Evolutionary conservation across 495 filamentous ascomycete species (phyloP), one percentile per base, ranked within the genome.

Genomic region (Glarea lozoyensis): DNA sequence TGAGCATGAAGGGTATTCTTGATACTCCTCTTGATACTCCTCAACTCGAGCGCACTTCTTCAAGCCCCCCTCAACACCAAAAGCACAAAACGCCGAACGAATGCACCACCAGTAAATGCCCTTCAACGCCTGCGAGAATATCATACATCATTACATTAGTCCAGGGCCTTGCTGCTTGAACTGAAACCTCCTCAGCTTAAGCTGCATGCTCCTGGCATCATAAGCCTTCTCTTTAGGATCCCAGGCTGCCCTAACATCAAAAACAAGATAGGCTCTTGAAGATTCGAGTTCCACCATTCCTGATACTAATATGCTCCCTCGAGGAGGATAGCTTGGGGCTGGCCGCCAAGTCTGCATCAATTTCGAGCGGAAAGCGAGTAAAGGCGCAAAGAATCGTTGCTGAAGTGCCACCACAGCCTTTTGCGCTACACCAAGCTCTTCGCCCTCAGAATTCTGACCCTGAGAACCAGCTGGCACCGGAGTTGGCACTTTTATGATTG

Each of bases 211-310:
- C 13, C 36, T 30, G 0, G 35, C 10, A 46, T 57, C 47, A 39
- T 46, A 57, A 13, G 31, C 25, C 35, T 43, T 50, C 18, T 45
- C 57, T n/a, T 55, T 61, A 11, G 78, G 76, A 53, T 84, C 74
- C 57, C 80, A 84, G 25, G 68, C 69, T 27, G 71, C 77, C 17
- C 55, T 55, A 1, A 81, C 73, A 55, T 82, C 76, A 39, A 81
- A 54, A 12, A 73, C 67, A 43, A 72, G 67, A 46, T 65, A 66
- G 2, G 70, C 79, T 37, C 64, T 73, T 0, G 72, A 55, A 1
- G 81, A 77, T 21, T 69, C 64, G 1, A 90, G 36, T 40, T 81
- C 79, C 0, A 93, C 72, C 1, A 84, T 62, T 0, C 86, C 86
- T 15, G 61, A 61, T 16, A 90, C 65, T 12, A 72, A 57, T 38